A percentile compares a stretch with the other conserved stretches of the same genome.
Conservation (phyloP, 768 basidiomycete species). For the Psilocybe cubensis region DNA sequence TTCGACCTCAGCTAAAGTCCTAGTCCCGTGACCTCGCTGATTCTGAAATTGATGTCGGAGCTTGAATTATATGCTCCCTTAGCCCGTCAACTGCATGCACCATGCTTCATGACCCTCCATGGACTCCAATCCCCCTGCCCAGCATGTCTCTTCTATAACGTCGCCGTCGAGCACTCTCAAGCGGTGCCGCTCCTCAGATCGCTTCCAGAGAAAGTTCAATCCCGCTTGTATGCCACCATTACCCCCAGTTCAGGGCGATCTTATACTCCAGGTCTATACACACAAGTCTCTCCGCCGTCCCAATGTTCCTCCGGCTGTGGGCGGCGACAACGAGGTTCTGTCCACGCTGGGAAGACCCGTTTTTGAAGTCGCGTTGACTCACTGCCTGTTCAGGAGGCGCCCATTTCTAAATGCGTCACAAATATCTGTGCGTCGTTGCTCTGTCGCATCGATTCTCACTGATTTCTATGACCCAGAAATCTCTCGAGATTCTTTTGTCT, state of each 20-base stretch:
- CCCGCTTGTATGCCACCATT: constrained; percentile 36
- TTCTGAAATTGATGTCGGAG: not conserved
- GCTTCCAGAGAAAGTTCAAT: constrained; percentile 21
- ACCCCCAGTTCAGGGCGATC: constrained; percentile 46
- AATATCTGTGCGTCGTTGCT: constrained; percentile 46
- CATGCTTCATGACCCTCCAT: constrained; percentile 16
- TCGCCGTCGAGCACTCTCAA: constrained; percentile 17
- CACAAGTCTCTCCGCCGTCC: constrained; percentile 62
- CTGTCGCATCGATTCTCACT: constrained; percentile 11
- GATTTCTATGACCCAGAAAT: constrained; percentile 23
- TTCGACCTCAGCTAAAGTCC: not conserved
- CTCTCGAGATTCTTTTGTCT: constrained; percentile 39
- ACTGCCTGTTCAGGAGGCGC: constrained; percentile 49
- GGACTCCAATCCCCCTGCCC: constrained; percentile 13
- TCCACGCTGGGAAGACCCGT: constrained; percentile 51
- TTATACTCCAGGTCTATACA: constrained; percentile 70
- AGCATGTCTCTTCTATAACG: constrained; percentile 3
- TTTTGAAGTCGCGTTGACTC: constrained; percentile 50
- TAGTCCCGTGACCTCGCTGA: not conserved
- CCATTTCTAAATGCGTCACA: constrained; percentile 53
- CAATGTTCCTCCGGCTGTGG: constrained; percentile 36
- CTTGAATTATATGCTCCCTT: not conserved
- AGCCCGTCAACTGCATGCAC: not conserved
- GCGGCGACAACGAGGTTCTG: constrained; percentile 62
- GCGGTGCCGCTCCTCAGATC: constrained; percentile 22